Evolutionary conservation across 176 grass and related monocot species (phyloP).

Genomic region (Alopecurus myosuroides): DNA sequence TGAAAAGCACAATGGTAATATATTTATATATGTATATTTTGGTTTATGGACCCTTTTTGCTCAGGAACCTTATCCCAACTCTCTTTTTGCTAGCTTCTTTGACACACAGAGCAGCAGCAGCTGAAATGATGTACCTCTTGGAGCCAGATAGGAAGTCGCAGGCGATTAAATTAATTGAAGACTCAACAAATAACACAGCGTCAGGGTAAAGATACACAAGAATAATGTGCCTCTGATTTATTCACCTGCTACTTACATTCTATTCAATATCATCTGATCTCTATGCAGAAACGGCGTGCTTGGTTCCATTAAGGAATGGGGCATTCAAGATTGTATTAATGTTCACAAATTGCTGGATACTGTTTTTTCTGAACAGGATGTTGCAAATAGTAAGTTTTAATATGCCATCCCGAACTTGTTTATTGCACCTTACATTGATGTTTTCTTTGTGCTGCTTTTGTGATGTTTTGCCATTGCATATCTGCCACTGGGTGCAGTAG

Average conservation of each 20-base stretch:
- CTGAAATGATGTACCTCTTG: conserved; percentile 90
- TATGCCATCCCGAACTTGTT: background rate
- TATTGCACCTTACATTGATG: background rate
- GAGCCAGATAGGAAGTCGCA: conserved; percentile 75
- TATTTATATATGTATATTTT: background rate
- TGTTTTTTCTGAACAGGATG: conserved; percentile 57
- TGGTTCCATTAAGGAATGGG: conserved; percentile 68
- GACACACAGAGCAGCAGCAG: conserved; percentile 76
- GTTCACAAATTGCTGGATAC: conserved; percentile 83
- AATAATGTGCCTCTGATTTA: background rate
- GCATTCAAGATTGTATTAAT: conserved; percentile 74
- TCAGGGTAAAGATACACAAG: conserved; percentile 52
- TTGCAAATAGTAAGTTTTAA: conserved; percentile 62
- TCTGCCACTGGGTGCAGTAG: background rate
- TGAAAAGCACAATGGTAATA: conserved; percentile 78
- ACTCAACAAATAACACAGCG: conserved; percentile 64
- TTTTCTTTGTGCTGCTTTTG: background rate
- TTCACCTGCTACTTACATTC: background rate
- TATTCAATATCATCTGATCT: conserved; percentile 14
- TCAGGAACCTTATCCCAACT: background rate
- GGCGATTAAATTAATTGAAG: conserved; percentile 92
- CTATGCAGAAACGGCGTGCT: conserved; percentile 44
- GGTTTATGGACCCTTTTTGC: background rate
- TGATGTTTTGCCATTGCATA: background rate
- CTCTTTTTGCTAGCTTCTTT: conserved; percentile 55